Percentiles rank a stretch among this genome's conserved stretches.
Evolutionary conservation across 2,329 filamentous ascomycete genomes (phyloP).

Genomic region (Talaromyces albobiverticillius): DNA sequence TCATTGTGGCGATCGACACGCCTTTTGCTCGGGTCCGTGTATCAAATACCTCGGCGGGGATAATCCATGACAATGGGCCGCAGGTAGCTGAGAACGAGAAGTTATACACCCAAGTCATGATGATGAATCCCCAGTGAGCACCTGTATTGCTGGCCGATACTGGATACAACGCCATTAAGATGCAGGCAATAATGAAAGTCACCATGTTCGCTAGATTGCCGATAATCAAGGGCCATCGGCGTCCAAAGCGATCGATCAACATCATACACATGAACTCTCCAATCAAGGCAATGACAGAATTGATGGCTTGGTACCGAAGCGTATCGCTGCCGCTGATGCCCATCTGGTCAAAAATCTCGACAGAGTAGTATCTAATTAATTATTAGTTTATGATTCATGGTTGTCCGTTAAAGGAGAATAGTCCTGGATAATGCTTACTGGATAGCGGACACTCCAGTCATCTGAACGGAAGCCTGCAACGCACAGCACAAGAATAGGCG

Average conservation of each 20-base stretch:
- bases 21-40: slow-evolving; percentile 72
- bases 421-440: slow-evolving; percentile 42
- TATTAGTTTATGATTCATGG: not conserved
- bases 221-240: slow-evolving; percentile 67
- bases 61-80: slow-evolving; percentile 63
- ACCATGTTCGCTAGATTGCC: slow-evolving; percentile 65
- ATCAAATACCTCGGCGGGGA: slow-evolving; percentile 69
- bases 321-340: slow-evolving; percentile 65
- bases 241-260: slow-evolving; percentile 64
- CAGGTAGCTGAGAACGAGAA: slow-evolving; percentile 71
- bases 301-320: slow-evolving; percentile 73
- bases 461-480: slow-evolving; percentile 69
- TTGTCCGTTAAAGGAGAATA: not conserved
- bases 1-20: slow-evolving; percentile 72
- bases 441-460: slow-evolving; percentile 73
- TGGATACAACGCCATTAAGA: slow-evolving; percentile 59
- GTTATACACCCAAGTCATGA: slow-evolving; percentile 76
- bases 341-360: slow-evolving; percentile 65
- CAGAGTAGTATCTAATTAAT: slow-evolving; percentile 60
- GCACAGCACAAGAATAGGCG: slow-evolving; percentile 68
- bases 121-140: slow-evolving; percentile 72
- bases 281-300: slow-evolving; percentile 66
- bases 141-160: slow-evolving; percentile 50
- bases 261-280: slow-evolving; percentile 67
- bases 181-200: slow-evolving; percentile 28